These are phyloP conservation scores for Fusarium sororula DNA, from an alignment of 2,329 filamentous ascomycete species.

Conservation along the genomic window DNA sequence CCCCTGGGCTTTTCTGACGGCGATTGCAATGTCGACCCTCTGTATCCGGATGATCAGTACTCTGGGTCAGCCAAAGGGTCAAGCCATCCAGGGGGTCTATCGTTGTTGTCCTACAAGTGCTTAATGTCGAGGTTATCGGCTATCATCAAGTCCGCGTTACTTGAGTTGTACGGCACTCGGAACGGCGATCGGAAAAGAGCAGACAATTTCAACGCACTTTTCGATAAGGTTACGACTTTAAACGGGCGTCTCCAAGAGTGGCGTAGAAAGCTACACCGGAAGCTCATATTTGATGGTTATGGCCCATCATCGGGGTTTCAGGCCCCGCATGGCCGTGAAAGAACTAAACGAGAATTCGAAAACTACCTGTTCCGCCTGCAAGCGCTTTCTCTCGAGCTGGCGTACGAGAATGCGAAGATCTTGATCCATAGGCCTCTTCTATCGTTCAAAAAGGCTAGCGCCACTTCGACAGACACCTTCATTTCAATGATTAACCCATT, in stretches of 20 bases:
- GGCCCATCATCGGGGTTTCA: rapidly evolving
- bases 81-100: not conserved
- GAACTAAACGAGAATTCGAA: not conserved
- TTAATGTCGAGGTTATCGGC: constrained; percentile 34
- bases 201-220: not conserved
- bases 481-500: not conserved
- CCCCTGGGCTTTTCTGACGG: constrained; percentile 42
- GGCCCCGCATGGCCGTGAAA: not conserved
- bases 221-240: not conserved
- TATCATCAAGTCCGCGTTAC: constrained; percentile 22
- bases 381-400: constrained; percentile 45
- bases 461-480: rapidly evolving
- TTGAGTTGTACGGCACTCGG: constrained; percentile 21
- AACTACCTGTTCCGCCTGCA: constrained; percentile 43
- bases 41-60: not conserved
- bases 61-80: not conserved
- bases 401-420: constrained; percentile 48
- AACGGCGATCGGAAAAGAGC: not conserved
- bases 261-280: not conserved
- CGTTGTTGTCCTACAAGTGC: constrained; percentile 35
- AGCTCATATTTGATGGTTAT: not conserved
- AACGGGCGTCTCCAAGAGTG: constrained; percentile 3
- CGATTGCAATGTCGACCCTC: rapidly evolving
- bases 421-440: constrained; percentile 39
- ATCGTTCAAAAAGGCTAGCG: not conserved